Conservation (phyloP, 352 stramenopile genomes). For the Phytophthora aleatoria region DNA sequence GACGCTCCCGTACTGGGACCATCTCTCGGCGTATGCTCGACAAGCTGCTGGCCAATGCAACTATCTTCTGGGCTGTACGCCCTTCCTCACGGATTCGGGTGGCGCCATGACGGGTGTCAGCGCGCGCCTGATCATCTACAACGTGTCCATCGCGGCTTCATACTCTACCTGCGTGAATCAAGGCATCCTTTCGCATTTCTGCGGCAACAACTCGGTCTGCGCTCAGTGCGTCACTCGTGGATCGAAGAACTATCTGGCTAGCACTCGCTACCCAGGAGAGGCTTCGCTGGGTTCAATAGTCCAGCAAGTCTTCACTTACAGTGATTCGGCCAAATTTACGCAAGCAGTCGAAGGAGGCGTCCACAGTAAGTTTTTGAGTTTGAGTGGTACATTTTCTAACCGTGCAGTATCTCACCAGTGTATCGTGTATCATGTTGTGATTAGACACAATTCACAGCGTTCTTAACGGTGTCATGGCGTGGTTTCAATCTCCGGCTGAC, state of each 20-base stretch:
- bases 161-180: conserved; percentile 39
- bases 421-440: background rate
- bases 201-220: conserved; percentile 39
- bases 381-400: background rate
- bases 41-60: conserved; percentile 30
- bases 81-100: conserved; percentile 44
- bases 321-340: conserved; percentile 28
- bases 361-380: conserved; percentile 47
- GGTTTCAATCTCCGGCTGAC: conserved; percentile 51
- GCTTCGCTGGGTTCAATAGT: conserved; percentile 40
- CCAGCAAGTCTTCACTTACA: conserved; percentile 53
- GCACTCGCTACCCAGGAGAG: conserved; percentile 31
- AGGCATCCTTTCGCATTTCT: conserved; percentile 50
- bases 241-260: conserved; percentile 8
- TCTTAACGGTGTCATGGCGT: conserved; percentile 51
- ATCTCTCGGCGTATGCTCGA: conserved; percentile 38
- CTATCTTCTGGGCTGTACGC: conserved; percentile 43
- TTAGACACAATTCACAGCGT: conserved; percentile 51
- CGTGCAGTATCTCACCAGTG: background rate
- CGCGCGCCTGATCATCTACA: conserved; percentile 22
- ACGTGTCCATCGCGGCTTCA: conserved; percentile 21
- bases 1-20: conserved; percentile 68
- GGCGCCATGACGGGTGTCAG: conserved; percentile 20
- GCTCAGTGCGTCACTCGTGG: conserved; percentile 42
- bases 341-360: conserved; percentile 43